Base-by-base conservation (phyloP, 2,329 filamentous ascomycete genomes). In the Aureobasidium sp. region DNA sequence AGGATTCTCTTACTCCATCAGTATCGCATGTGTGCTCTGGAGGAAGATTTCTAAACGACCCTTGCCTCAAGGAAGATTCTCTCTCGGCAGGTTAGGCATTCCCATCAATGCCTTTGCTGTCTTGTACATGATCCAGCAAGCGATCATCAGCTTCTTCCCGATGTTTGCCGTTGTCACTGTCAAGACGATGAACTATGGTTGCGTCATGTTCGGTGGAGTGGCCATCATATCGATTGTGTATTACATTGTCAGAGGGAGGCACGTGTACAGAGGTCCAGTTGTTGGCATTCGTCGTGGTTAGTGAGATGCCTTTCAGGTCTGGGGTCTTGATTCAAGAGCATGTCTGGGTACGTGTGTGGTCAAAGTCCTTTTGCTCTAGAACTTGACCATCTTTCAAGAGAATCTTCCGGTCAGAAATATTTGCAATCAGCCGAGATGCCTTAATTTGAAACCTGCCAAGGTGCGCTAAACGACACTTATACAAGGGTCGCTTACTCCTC, bases 1-100 rank as follows among this genome's bases (percentile, higher is more conserved):
- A 13, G 67, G 79, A 21, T 69, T 68, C 11, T 72, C 77, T 5
- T 76, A 76, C 62, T 71, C 75, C 43, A 66, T 73, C 62, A 69
- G 69, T 31, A 73, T 75, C 45, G 67, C 66, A 37, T 73, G 69
- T 57, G 42, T 75, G 0, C 53, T 57, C 13, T 46, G 29, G 35
- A 21, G 53, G 2, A 57, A 57, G 31, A 35, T 57, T 19, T 29
- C 9, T 15, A 29, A 42, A 13, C 15, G 15, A 8, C 53, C 53
- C 4, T n/a, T 57, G 5, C 68, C 67, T 1, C 62, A 49, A 4
- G 64, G 64, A 25, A 61, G 65, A 15, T 69, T 67, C 64, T 63
- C 63, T 37, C 62, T 69, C 7, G 68, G 68, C 19, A 60, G 51
- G 23, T 60, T 51, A 17, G 67, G 67, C n/a, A 45, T 69, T 23